These are phyloP conservation scores for Calonectria hawksworthii DNA, from an alignment of 2,329 filamentous ascomycete species.

Conservation along the genomic window DNA sequence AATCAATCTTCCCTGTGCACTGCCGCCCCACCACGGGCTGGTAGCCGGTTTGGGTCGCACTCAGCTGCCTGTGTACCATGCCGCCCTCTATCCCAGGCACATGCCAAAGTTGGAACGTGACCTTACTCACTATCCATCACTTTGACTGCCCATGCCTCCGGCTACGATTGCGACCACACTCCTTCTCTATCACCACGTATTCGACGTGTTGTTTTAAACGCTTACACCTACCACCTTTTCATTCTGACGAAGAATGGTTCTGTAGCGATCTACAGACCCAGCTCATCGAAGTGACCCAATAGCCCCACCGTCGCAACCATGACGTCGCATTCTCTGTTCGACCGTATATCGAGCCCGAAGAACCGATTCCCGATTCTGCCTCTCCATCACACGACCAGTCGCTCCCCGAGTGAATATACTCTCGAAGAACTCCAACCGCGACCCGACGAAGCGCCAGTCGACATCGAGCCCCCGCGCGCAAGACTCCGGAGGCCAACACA, in stretches of 20 bases:
- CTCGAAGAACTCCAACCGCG: constrained; percentile 57
- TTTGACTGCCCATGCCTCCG: background rate
- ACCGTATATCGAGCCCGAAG: constrained; percentile 44
- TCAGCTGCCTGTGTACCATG: background rate
- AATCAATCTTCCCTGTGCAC: background rate
- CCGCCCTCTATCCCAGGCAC: constrained; percentile 14
- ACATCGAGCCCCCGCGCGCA: constrained; percentile 39
- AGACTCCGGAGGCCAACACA: constrained; percentile 38
- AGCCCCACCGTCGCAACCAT: constrained; percentile 29
- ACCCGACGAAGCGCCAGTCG: constrained; percentile 46
- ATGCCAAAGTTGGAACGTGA: constrained; percentile 29
- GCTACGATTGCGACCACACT: background rate
- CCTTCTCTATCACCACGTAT: background rate
- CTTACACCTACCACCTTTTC: background rate
- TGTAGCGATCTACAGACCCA: background rate
- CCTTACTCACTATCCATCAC: background rate
- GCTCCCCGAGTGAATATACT: constrained; percentile 52
- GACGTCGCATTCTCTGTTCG: constrained; percentile 47
- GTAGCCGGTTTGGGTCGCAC: background rate
- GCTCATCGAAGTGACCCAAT: background rate
- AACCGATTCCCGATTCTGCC: constrained; percentile 45
- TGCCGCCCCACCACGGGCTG: background rate
- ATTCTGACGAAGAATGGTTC: background rate
- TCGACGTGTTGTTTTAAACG: background rate
- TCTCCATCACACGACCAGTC: constrained; percentile 41